Percentiles rank a stretch among this genome's conserved stretches.
Evolutionary conservation across 2,329 filamentous ascomycete genomes (phyloP).

Genomic region (Fusarium sp.): DNA sequence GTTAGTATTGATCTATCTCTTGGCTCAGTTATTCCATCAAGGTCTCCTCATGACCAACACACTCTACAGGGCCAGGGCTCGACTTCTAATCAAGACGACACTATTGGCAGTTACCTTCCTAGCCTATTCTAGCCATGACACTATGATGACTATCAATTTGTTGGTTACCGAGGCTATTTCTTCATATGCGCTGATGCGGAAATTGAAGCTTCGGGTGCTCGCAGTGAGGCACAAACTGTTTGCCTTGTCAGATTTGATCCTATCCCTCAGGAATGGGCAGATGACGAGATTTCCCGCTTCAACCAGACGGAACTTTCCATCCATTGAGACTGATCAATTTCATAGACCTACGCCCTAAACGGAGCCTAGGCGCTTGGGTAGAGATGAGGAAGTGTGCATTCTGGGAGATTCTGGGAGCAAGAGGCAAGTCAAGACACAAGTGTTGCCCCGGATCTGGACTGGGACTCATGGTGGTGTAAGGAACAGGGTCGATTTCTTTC

Average conservation of each 20-base stretch:
- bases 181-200: background rate
- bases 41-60: background rate
- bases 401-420: background rate
- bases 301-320: too few species aligned
- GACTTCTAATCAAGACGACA: background rate
- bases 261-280: too few species aligned
- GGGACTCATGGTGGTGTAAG: background rate
- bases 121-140: background rate
- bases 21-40: too few species aligned
- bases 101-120: background rate
- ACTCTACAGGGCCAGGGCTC: background rate
- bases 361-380: background rate
- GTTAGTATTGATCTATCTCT: too few species aligned
- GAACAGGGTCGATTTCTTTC: background rate
- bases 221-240: too few species aligned
- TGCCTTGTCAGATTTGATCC: too few species aligned
- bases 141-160: background rate
- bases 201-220: background rate
- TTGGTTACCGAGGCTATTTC: background rate
- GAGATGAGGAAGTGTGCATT: background rate
- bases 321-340: background rate
- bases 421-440: background rate
- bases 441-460: background rate
- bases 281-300: too few species aligned
- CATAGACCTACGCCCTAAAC: background rate